Base-by-base conservation (phyloP, 306 rosid species). In the Cicer bijugum region DNA sequence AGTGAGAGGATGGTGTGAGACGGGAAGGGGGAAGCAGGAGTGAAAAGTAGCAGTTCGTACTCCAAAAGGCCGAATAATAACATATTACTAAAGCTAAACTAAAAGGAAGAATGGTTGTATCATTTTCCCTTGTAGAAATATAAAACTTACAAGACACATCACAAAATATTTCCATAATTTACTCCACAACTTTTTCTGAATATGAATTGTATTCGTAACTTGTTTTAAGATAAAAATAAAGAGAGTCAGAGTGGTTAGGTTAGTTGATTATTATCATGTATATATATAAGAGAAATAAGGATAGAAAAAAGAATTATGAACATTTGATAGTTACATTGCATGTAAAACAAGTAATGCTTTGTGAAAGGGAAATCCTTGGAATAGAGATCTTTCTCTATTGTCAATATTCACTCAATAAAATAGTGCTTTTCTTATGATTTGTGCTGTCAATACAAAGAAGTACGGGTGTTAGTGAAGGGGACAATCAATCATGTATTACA, bases 101-200 rank as follows among this genome's bases (percentile, higher is more conserved):
- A 8, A 12, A 69, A n/a, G 44, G 73, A 48, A n/a, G 15, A 48
- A 50, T 16, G 40, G 12, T 38, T 48, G 12, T 62, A 19, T 19
- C 40, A 33, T 33, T 23, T 14, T 44, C 60, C 53, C 19, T 38
- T 74, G 19, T 50, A 39, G 52, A 17, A 47, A 50, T 69, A 69
- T 48, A 28, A 48, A 33, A n/a, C 50, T 63, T 28, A 28, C 4
- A 28, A 28, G 3, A 28, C 4, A 4, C 35, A 28, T 28, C 35
- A 33, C 38, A 33, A 45, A 62, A 62, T 63, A 62, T 16, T 48
- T 17, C 66, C 19, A 42, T 20, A 65, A 9, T 62, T 38, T 37
- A 28, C 42, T 39, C 39, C 55, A 12, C 6, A 14, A 48, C n/a
- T 2, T 47, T 45, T 74, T 57, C 68, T 58, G 53, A 56, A 56